Base-by-base conservation (phyloP, 495 filamentous ascomycete genomes). In the Durotheca rogersii region DNA sequence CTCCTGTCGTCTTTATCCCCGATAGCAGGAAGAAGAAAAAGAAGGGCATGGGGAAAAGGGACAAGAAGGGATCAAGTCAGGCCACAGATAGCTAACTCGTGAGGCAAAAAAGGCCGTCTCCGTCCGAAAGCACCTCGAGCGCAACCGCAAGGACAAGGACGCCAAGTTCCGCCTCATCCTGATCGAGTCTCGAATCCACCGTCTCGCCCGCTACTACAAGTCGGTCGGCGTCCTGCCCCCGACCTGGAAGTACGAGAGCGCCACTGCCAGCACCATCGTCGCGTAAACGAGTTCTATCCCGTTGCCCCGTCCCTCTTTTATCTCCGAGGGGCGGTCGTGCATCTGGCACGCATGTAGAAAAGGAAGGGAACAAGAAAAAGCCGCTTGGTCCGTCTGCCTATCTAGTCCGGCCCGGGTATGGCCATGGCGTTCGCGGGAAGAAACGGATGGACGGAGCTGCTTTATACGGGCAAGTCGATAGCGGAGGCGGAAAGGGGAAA, bases 91-190 rank as follows among this genome's bases (percentile, higher is more conserved):
- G 7, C 12, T 49, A n/a, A 14, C 53, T 64, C 45, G 50, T 36
- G 23, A 90, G 38, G 12, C 27, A 51, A 41, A 40, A 16, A 38
- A 94, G 89, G 92, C 92, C 64, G 92, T 96, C 68, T 86, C 92
- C 68, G 93, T 99, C 79, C 93, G 94, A 77, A 99, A 99, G 89
- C 94, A 97, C 79, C 89, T 99, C 61, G 91, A 97, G 82, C 87
- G 89, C 76, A 99, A 99, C 84, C 90, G 93, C 74, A 99, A 99
- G 83, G 93, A 97, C 85, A 94, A 89, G 79, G 93, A 97, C 81
- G 85, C 83, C 82, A 98, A 98, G 82, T 96, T 98, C 88, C 90
- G 92, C 68, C 86, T 99, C 49, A 97, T 99, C 87, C 87, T 99
- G 54, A 91, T 99, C 78, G 93, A 99, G 85, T 97, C 93, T 68